Evolutionary conservation across 139 green algal species (phyloP).

Genomic region (Coelastrella sp.): DNA sequence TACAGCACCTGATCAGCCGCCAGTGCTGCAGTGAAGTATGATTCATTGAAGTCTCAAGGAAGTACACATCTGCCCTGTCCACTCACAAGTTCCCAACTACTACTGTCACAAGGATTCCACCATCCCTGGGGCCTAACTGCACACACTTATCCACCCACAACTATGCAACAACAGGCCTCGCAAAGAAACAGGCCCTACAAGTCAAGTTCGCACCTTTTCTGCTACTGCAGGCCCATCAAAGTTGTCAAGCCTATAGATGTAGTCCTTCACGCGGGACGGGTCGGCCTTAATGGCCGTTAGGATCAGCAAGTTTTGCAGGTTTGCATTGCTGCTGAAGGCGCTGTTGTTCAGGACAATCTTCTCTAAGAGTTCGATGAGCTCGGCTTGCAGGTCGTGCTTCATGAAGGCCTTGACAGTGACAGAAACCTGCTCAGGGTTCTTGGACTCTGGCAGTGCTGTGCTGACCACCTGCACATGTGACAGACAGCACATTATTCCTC

Average conservation of each 20-base stretch:
- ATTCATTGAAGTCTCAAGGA: not conserved
- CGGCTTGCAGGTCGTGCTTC: slow-evolving; percentile 87
- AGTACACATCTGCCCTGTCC: not conserved
- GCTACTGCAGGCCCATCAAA: slow-evolving; percentile 96
- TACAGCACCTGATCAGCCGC: not conserved
- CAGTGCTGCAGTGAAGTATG: not conserved
- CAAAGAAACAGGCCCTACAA: not conserved
- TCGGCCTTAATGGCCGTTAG: slow-evolving; percentile 99
- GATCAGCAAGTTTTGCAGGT: slow-evolving; percentile 99
- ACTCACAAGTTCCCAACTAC: not conserved
- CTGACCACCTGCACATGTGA: slow-evolving; percentile 81
- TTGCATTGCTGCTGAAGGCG: slow-evolving; percentile 98
- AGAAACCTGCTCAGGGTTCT: slow-evolving; percentile 98
- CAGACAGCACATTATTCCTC: not conserved
- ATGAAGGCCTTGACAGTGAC: slow-evolving; percentile 99
- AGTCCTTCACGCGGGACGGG: slow-evolving; percentile 89
- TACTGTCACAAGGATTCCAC: too few relatives aligned
- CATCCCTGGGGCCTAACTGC: not conserved
- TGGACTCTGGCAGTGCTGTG: slow-evolving; percentile 97
- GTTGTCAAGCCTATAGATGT: slow-evolving; percentile 98
- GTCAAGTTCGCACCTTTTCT: slow-evolving; percentile 76
- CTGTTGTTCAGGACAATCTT: slow-evolving; percentile 99
- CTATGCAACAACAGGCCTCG: not conserved
- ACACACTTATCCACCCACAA: not conserved
- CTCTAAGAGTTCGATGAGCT: slow-evolving; percentile 99